Evolutionary conservation across 2,329 filamentous ascomycete genomes (phyloP).

Genomic region (Cordyceps pruinosa): DNA sequence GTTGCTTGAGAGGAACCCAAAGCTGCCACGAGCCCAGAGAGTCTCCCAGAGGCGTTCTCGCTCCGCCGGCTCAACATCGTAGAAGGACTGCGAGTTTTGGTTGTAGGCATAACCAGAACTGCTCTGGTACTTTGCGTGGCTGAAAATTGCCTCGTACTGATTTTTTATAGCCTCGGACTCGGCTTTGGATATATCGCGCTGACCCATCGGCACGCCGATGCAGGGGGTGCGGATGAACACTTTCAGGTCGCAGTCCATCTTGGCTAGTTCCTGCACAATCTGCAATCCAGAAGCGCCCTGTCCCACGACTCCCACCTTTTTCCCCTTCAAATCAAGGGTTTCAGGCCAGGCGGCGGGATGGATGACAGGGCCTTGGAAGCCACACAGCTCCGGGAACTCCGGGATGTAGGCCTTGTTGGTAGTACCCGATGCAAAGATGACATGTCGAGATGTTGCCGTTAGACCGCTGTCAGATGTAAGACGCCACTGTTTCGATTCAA

Average conservation of each 20-base stretch:
- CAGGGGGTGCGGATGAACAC: conserved; percentile 55
- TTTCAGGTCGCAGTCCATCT: conserved; percentile 26
- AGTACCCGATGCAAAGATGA: conserved; percentile 41
- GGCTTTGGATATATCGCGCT: conserved; percentile 18
- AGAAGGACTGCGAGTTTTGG: neutral
- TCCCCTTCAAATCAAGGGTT: conserved; percentile 17
- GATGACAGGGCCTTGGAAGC: conserved; percentile 22
- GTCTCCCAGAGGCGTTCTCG: conserved; percentile 36
- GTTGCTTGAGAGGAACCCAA: conserved; percentile 36
- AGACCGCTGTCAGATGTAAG: conserved; percentile 35
- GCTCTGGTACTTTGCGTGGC: conserved; percentile 15
- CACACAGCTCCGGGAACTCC: conserved; percentile 25
- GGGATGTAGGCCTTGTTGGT: conserved; percentile 36
- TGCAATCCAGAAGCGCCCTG: conserved; percentile 25
- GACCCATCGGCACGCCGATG: conserved; percentile 50
- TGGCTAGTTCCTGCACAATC: conserved; percentile 24
- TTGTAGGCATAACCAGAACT: neutral
- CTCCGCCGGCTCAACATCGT: conserved; percentile 29
- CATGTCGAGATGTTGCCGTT: conserved; percentile 32
- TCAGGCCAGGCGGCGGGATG: conserved; percentile 25
- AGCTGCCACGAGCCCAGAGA: conserved; percentile 39
- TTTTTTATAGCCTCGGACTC: conserved; percentile 19
- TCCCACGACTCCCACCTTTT: conserved; percentile 25
- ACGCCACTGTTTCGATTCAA: conserved; percentile 31
- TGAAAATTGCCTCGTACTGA: conserved; percentile 35